phyloP scores from a whole-genome alignment of 2,329 filamentous ascomycete species.

The Fusarium equiseti region DNA sequence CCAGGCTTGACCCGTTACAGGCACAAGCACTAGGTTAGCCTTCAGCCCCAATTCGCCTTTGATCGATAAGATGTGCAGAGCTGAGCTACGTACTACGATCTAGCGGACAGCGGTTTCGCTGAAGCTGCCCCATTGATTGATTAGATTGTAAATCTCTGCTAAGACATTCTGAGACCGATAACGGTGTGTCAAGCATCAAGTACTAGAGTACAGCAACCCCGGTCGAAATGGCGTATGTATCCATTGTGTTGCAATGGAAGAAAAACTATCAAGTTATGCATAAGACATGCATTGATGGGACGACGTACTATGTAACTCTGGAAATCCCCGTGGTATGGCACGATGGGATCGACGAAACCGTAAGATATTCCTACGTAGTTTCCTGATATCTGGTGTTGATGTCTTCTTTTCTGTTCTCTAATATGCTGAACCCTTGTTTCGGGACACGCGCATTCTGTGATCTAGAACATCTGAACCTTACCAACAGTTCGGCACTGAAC shows the following conservation, averaged over 20 bases:
- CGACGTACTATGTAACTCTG: slow-evolving; percentile 40
- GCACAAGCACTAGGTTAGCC: not conserved
- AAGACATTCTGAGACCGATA: slow-evolving; percentile 24
- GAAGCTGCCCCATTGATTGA: slow-evolving; percentile 3
- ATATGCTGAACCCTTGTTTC: slow-evolving; percentile 25
- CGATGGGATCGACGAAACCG: slow-evolving; percentile 27
- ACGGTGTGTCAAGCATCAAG: slow-evolving; percentile 15
- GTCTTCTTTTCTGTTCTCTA: not conserved
- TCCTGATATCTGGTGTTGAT: not conserved
- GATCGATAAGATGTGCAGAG: slow-evolving; percentile 15
- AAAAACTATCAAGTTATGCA: slow-evolving; percentile 27
- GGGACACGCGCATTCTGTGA: slow-evolving; percentile 2
- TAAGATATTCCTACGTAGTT: slow-evolving; percentile 11
- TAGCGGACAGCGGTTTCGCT: slow-evolving; percentile 14
- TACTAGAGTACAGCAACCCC: not conserved
- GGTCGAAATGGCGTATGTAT: slow-evolving; percentile 8
- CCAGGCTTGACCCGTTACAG: slow-evolving; percentile 10
- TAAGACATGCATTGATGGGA: slow-evolving; percentile 41
- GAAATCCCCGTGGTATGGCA: slow-evolving; percentile 33
- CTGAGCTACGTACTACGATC: not conserved
- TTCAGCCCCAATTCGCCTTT: not conserved
- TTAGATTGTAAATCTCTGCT: slow-evolving; percentile 13
- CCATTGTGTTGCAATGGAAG: slow-evolving; percentile 21
- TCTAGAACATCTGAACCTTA: slow-evolving; percentile 17
- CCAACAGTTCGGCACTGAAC: slow-evolving; percentile 15